These are phyloP conservation scores for Aspergillus oerlinghausenensis DNA, from an alignment of 2,329 filamentous ascomycete genomes.

Conservation along the genomic window DNA sequence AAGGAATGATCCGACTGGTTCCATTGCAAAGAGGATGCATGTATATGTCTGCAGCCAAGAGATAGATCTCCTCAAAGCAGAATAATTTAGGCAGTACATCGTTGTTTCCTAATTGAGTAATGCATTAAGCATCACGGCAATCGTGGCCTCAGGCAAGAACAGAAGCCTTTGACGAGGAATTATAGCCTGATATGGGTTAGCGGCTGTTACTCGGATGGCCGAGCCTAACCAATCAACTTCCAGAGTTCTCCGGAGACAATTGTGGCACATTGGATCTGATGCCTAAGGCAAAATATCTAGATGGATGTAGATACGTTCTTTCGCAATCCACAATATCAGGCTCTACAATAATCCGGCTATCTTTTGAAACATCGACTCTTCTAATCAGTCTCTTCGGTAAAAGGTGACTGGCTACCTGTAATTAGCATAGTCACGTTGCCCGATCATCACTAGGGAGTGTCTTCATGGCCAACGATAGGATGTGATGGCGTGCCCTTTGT, in stretches of 20 bases:
- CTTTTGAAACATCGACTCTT: neutral
- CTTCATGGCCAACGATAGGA: neutral
- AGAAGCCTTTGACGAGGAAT: neutral
- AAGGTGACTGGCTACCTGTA: neutral
- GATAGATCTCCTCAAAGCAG: neutral
- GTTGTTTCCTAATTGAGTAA: neutral
- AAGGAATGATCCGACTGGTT: neutral
- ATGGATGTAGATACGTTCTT: neutral
- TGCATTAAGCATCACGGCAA: neutral
- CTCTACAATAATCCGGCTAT: too few relatives aligned
- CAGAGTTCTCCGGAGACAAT: neutral
- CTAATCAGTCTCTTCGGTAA: neutral
- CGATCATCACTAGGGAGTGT: neutral
- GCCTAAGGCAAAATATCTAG: neutral
- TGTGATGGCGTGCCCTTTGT: slow-evolving; percentile 3
- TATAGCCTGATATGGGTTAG: neutral
- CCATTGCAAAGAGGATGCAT: neutral
- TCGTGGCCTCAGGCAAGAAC: neutral
- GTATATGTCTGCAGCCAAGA: neutral
- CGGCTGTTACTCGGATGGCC: neutral
- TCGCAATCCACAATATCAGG: too few relatives aligned
- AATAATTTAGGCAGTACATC: neutral
- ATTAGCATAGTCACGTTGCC: neutral
- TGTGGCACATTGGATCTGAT: neutral
- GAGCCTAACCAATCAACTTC: neutral